Percentiles rank a stretch among this genome's conserved stretches.
Conservation (phyloP, 2,329 filamentous ascomycete species). For the Trichoderma oligosporum region DNA sequence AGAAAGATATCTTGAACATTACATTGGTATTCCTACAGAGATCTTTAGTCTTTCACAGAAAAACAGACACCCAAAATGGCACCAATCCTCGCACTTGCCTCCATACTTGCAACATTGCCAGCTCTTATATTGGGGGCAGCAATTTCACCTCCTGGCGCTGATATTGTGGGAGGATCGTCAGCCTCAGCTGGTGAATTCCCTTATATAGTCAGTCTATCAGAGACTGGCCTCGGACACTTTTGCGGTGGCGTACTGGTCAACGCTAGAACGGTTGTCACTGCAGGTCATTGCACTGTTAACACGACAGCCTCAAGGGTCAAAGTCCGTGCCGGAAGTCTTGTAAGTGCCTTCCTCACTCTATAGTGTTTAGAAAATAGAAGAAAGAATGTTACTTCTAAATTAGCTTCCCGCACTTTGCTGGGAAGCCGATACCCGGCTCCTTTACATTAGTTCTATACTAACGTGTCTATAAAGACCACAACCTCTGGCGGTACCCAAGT, state of each 20-base stretch:
- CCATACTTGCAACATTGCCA: not conserved
- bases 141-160: conserved; percentile 8
- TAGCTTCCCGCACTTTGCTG: too few relatives aligned
- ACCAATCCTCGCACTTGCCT: not conserved
- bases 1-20: too few relatives aligned
- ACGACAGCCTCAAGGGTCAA: conserved; percentile 19
- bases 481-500: conserved; percentile 28
- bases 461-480: conserved; percentile 22
- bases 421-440: too few relatives aligned
- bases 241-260: conserved; percentile 32
- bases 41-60: too few relatives aligned
- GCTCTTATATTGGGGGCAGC: conserved; percentile 15
- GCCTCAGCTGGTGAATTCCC: conserved; percentile 31
- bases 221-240: conserved; percentile 22
- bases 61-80: not conserved
- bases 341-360: conserved; percentile 14
- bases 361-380: not conserved
- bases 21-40: too few relatives aligned
- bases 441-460: not conserved
- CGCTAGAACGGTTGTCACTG: conserved; percentile 33
- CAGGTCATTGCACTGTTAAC: conserved; percentile 31
- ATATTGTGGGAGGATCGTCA: conserved; percentile 28
- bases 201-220: conserved; percentile 30
- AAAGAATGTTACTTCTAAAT: not conserved
- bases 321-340: conserved; percentile 30